Base-by-base conservation (phyloP, 1,284 basidiomycete genomes). In the Ceratobasidium sp. region DNA sequence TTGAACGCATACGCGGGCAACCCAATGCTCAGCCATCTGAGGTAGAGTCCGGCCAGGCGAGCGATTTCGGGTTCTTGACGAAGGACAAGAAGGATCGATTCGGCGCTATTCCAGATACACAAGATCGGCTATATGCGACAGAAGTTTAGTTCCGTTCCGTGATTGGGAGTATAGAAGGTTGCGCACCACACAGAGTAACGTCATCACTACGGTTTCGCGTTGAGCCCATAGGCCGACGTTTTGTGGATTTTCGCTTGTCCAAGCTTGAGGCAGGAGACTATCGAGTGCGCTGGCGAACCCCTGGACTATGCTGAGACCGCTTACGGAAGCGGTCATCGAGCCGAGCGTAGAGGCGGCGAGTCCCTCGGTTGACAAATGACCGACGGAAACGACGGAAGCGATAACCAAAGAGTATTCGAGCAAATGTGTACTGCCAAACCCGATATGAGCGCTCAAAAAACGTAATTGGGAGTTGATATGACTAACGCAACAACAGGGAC, bases 181-280 rank as follows among this genome's bases (percentile, higher is more conserved):
- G 18, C 26, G 10, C 34, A 55, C 52, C 52, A 55, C 1, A 32
- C 26, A 32, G 4, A 55, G 28, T 9, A 55, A 34, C 18, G 72
- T 8, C 83, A 92, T 88, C 5, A 94, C 86, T 55, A 95, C 85
- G 58, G 76, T 70, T 92, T 94, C 95, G 75, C 96, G 85, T 79
- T 96, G 94, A 10, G 92, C 84, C 95, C 95, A 97, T 0, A 97
- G 84, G 2, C 95, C 95, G 28, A 98, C 94, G 0, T 94, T 84
- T 9, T 90, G 84, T 0, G 94, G 95, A 50, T 92, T 87, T 0
- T 87, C 80, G 9, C 92, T 93, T 0, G 95, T 96, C 92, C 94
- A 98, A 1, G 96, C 94, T 23, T 92, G 87, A 0, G 96, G 96
- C 0, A 98, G 85, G 77, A 97, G 86, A 0, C 95, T 95, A 77